Evolutionary conservation across 2,329 filamentous ascomycete genomes (phyloP), one percentile per base, ranked within the genome.

Genomic region (Cladosporium sphaerospermum): DNA sequence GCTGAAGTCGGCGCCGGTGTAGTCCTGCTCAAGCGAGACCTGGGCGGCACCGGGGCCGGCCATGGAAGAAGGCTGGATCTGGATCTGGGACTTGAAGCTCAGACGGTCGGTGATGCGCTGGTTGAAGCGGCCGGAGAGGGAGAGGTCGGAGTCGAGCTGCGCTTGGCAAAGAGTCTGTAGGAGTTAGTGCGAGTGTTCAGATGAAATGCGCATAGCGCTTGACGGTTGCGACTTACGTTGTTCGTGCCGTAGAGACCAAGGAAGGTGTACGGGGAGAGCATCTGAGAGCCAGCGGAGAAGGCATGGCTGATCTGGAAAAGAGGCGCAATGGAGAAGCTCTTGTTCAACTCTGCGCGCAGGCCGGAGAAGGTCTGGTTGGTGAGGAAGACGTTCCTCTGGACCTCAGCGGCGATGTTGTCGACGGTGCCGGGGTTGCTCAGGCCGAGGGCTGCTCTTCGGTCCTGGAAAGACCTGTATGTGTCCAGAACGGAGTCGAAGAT

Each of bases 231-330:
- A 55, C 63, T 50, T 61, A 96, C 92, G 80, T 89, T 92, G 73
- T 86, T 87, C 61, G 88, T 96, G 63, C 93, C 93, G 71, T 93
- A 96, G 67, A 99, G 83, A 60, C 88, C 89, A 62, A 90, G 89
- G 75, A 97, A 96, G 52, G 89, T 89, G 75, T 99, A 99, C 36
- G 93, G 93, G 70, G 91, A 91, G 71, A 95, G 79, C 62, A 87
- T 84, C 74, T 96, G 89, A 41, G 81, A 82, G 64, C 93, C 92
- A 82, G 96, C 89, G 53, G 92, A 86, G 72, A 99, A 93, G 64
- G 93, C 89, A 76, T 99, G 93, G 61, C 92, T 96, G 64, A 96
- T 88, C 75, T 97, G 92, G 80, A 99, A 99, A 62, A 97, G 78
- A 54, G 93, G 93, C 54, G 85, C 83, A 71, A 95, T 83, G 80